phyloP scores from a whole-genome alignment of 2,329 filamentous ascomycete genomes.

The Ustulina deusta region DNA sequence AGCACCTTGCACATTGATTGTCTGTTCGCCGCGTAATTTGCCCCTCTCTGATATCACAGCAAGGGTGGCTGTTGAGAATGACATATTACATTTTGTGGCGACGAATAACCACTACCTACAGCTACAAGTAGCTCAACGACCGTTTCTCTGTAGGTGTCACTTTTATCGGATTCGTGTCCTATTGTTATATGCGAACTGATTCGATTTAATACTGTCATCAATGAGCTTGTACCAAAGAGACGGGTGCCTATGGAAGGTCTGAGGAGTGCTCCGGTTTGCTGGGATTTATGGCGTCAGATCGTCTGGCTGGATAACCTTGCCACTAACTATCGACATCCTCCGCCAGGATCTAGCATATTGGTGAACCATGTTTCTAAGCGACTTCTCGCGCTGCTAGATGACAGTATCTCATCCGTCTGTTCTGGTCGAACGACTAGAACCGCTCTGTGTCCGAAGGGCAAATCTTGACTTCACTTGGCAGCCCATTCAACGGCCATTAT shows the following conservation, averaged over 20 bases:
- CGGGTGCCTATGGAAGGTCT: background rate
- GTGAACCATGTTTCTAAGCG: background rate
- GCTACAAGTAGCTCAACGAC: background rate
- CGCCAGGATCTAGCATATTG: background rate
- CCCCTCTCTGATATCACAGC: background rate
- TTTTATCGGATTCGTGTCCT: constrained; percentile 1
- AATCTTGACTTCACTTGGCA: constrained; percentile 5
- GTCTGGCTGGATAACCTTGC: background rate
- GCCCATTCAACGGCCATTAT: constrained; percentile 2
- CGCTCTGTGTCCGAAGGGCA: background rate
- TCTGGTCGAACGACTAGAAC: background rate
- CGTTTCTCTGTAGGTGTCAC: background rate
- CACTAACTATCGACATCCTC: background rate
- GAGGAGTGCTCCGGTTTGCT: too few species aligned
- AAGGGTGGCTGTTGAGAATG: background rate
- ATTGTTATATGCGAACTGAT: background rate
- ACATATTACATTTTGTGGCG: background rate
- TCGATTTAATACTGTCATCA: background rate
- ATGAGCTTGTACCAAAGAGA: background rate
- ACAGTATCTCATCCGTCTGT: constrained; percentile 6
- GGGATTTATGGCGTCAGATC: background rate
- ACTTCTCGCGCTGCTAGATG: background rate
- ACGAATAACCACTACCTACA: background rate
- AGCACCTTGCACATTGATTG: constrained; percentile 10
- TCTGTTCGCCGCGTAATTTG: constrained; percentile 11